Evolutionary conservation across 2,329 filamentous ascomycete genomes (phyloP), one percentile per base, ranked within the genome.

Genomic region (Lasiodiplodia gonubiensis): DNA sequence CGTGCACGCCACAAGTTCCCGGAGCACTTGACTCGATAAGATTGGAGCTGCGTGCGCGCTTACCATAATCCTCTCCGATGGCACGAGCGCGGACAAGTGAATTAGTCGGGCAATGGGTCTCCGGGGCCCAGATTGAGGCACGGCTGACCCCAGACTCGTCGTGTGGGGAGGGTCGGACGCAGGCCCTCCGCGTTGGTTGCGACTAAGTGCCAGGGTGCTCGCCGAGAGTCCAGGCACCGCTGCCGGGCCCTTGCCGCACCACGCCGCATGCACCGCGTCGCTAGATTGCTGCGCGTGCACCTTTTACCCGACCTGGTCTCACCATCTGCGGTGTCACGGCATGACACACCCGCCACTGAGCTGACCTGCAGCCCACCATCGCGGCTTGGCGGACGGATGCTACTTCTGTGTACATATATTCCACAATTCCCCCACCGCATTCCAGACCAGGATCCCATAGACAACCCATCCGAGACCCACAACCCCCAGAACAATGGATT

Each of bases 361-460:
- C 59, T 63, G 59, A 63, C 59, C 59, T 63, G 59, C 59, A 63
- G 59, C 59, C 59, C 59, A 61, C 59, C 59, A 51, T 25, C 42
- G 23, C 27, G 23, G 3, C 59, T 63, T 63, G 59, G 59, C 59
- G 27, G n/a, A 46, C 14, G 27, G 14, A 35, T 51, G 42, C 46
- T 10, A 4, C 27, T 30, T 5, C 18, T 30, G 27, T 49, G 49
- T 51, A 63, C 59, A 51, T 63, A 63, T 63, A 63, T 49, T 14
- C 30, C 30, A 11, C 21, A 23, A 18, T 5, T 35, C n/a, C 42
- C 18, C 59, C 12, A 42, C 59, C 18, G 39, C 2, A n/a, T n/a
- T 39, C 57, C 57, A n/a, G 39, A n/a, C 37, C 25, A 48, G 35
- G 23, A 8, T 35, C 11, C 39, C 16, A n/a, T 16, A 61, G 30